Evolutionary conservation across 495 filamentous ascomycete genomes (phyloP).

Genomic region (Aspergillus nidulans): DNA sequence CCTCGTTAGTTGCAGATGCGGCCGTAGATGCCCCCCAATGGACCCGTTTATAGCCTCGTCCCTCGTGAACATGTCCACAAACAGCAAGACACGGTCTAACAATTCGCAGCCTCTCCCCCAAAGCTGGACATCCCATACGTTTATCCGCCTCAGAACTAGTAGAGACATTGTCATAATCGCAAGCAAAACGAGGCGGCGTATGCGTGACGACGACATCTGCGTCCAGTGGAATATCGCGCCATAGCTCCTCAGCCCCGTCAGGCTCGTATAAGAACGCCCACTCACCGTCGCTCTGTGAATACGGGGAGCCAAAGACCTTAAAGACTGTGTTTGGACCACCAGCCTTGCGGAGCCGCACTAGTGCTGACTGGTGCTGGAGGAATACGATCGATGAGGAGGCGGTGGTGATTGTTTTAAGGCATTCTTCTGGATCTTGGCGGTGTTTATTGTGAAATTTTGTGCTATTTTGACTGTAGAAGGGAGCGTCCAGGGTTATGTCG

Average conservation of each 20-base stretch:
- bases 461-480: conserved; percentile 57
- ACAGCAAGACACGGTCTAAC: conserved; percentile 42
- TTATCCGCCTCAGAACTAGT: neutral
- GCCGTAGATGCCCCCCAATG: conserved; percentile 26
- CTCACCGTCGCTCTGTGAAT: conserved; percentile 54
- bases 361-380: conserved; percentile 58
- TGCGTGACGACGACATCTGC: conserved; percentile 47
- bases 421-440: conserved; percentile 53
- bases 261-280: conserved; percentile 72
- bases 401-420: conserved; percentile 48
- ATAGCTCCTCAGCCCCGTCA: conserved; percentile 45
- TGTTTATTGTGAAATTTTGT: conserved; percentile 54
- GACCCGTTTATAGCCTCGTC: conserved; percentile 42
- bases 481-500: conserved; percentile 65
- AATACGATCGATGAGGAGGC: conserved; percentile 56
- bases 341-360: conserved; percentile 51
- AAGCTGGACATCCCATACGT: conserved; percentile 36
- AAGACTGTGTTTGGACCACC: conserved; percentile 62
- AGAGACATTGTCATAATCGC: conserved; percentile 20
- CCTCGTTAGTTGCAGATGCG: neutral
- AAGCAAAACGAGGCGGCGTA: conserved; percentile 44
- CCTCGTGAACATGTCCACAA: conserved; percentile 50
- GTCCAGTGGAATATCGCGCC: conserved; percentile 41
- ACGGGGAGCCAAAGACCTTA: conserved; percentile 74
- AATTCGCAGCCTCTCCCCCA: conserved; percentile 33